Base-by-base conservation (phyloP, 345 rosid species). In the Boechera retrofracta region DNA sequence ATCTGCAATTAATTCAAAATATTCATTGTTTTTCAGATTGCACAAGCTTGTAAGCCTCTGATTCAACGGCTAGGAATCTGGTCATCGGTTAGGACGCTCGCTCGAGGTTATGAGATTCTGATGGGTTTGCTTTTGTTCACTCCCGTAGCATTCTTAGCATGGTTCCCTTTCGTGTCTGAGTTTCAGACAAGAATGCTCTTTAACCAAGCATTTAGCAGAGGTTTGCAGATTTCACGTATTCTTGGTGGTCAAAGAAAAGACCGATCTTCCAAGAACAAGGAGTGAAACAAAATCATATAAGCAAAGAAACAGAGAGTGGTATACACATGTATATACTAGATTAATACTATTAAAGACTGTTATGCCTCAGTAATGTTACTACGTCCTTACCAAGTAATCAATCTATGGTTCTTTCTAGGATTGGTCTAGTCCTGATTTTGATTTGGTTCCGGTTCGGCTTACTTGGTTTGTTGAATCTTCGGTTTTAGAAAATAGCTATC, bases 161-260 rank as follows among this genome's bases (percentile, higher is more conserved):
- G 98, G 98, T 91, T 93, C 79, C 98, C 98, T 3, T 88, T 89
- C 54, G 91, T 93, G 55, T 90, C 97, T 0, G 97, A 91, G 76
- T 93, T 93, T 82, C 97, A 93, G 77, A 89, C 94, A 31, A 86
- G 98, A 56, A 88, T 93, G 92, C 86, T 93, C 26, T 93, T 93
- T 83, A 93, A 93, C 88, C 97, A 93, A 84, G 97, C 98, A 24
- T 91, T 93, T 77, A 91, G 98, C 69, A 89, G 97, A 85, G 98
- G 97, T 77, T 84, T 93, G 49, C 98, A 88, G 79, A 91, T 93
- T 67, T 91, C 94, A 1, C 96, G 96, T 72, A 91, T 93, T 80
- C 96, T 93, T 38, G 89, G 92, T 26, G 93, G 98, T 54, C 87
- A 82, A 53, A 87, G 82, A 82, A 85, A 93, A 76, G 92, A 87